phyloP scores from a whole-genome alignment of 768 basidiomycete genomes.

The Auriscalpium orientale region DNA sequence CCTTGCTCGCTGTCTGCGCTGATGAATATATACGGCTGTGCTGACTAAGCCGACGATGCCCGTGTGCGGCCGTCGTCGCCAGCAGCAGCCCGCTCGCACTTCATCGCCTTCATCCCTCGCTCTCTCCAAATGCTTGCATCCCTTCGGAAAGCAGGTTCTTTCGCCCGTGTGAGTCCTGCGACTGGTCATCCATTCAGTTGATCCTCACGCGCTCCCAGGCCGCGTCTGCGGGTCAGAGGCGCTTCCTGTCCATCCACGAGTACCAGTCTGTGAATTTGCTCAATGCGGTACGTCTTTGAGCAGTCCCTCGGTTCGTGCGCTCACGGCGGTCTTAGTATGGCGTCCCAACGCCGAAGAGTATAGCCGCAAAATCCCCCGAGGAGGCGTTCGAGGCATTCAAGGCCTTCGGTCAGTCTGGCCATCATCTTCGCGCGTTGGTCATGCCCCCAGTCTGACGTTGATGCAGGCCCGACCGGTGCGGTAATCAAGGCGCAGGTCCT shows the following conservation, averaged over 20 bases:
- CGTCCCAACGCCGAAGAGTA: slow-evolving; percentile 88
- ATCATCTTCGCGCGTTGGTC: neutral
- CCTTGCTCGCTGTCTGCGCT: neutral
- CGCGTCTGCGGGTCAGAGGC: slow-evolving; percentile 76
- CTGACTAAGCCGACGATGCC: slow-evolving; percentile 32
- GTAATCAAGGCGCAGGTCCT: slow-evolving; percentile 99
- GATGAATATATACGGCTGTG: slow-evolving; percentile 15
- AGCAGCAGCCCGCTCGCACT: neutral
- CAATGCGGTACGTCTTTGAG: slow-evolving; percentile 57
- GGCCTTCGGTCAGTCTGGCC: slow-evolving; percentile 51
- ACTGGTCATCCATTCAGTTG: slow-evolving; percentile 4
- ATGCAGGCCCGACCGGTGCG: slow-evolving; percentile 61
- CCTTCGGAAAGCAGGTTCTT: slow-evolving; percentile 53
- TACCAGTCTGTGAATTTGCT: slow-evolving; percentile 94
- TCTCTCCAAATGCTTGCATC: slow-evolving; percentile 53
- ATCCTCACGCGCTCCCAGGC: slow-evolving; percentile 31
- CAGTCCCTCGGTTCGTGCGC: neutral
- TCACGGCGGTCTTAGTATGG: slow-evolving; percentile 63
- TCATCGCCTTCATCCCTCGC: slow-evolving; percentile 14
- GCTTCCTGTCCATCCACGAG: slow-evolving; percentile 95
- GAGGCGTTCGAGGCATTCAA: slow-evolving; percentile 87
- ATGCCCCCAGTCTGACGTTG: neutral
- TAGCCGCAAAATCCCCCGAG: slow-evolving; percentile 78
- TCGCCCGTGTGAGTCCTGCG: slow-evolving; percentile 50
- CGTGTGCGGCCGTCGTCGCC: neutral